These are phyloP conservation scores for Entomortierella chlamydospora DNA, from an alignment of 192 early-diverging fungal species.

Conservation along the genomic window DNA sequence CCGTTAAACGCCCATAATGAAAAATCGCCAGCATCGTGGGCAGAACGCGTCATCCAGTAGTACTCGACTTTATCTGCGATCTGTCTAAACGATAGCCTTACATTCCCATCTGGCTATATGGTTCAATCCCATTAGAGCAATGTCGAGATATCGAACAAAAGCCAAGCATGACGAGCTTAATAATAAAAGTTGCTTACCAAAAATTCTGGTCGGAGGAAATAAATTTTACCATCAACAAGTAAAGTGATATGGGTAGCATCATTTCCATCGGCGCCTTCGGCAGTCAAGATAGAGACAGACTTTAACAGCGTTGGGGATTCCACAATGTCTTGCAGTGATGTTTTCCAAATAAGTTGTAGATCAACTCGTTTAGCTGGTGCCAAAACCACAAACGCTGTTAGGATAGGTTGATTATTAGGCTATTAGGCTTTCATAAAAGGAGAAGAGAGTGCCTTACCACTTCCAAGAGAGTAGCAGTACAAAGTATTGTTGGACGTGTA, in stretches of 20 bases:
- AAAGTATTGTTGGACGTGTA: slow-evolving; percentile 68
- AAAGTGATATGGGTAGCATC: slow-evolving; percentile 71
- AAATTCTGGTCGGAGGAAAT: slow-evolving; percentile 69
- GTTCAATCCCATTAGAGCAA: neutral
- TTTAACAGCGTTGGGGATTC: slow-evolving; percentile 44
- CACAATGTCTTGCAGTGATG: slow-evolving; percentile 48
- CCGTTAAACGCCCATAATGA: slow-evolving; percentile 83
- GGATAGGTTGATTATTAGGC: too few species aligned
- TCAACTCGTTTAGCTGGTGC: slow-evolving; percentile 40
- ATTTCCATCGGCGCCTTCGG: slow-evolving; percentile 42
- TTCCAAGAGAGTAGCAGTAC: slow-evolving; percentile 54
- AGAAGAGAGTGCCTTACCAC: slow-evolving; percentile 10
- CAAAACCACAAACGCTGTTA: too few species aligned
- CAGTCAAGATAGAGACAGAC: slow-evolving; percentile 45
- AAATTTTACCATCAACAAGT: slow-evolving; percentile 74
- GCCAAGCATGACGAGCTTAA: neutral
- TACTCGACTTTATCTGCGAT: slow-evolving; percentile 76
- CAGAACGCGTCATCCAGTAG: slow-evolving; percentile 76
- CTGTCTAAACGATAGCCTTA: slow-evolving; percentile 46
- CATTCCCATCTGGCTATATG: slow-evolving; percentile 48
- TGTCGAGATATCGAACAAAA: neutral
- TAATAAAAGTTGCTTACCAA: slow-evolving; percentile 24
- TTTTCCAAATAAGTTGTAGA: slow-evolving; percentile 51
- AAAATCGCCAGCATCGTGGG: slow-evolving; percentile 63
- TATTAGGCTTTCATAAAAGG: neutral